These are phyloP conservation scores for Scutellaria barbata DNA, from an alignment of 257 asterid species.

Conservation along the genomic window DNA sequence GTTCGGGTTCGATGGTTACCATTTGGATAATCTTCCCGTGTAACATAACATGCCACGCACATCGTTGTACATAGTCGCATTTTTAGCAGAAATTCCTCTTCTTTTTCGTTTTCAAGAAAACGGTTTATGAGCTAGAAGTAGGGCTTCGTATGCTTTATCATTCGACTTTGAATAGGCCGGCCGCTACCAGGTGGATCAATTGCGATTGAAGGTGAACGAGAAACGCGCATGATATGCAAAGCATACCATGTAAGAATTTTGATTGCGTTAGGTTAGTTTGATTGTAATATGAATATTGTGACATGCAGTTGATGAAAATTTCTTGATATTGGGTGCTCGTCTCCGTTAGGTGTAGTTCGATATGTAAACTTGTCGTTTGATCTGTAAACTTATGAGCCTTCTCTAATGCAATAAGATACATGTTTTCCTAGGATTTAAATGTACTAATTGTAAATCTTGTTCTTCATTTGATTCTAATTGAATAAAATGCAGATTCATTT, in stretches of 20 bases:
- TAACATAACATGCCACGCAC: constrained; percentile 33
- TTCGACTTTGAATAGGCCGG: constrained; percentile 41
- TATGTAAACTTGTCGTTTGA: constrained; percentile 29
- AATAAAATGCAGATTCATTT: constrained; percentile 39
- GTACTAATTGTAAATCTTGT: constrained; percentile 33
- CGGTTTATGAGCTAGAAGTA: constrained; percentile 30
- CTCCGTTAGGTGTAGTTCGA: background rate
- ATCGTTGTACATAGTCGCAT: constrained; percentile 53
- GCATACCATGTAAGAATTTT: constrained; percentile 48
- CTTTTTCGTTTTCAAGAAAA: background rate
- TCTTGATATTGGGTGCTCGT: background rate
- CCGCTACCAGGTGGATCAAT: constrained; percentile 23
- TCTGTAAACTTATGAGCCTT: constrained; percentile 27
- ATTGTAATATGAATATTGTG: constrained; percentile 36
- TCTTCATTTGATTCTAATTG: too few relatives aligned
- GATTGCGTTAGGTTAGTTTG: constrained; percentile 49
- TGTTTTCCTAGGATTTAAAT: constrained; percentile 30
- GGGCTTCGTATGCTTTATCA: constrained; percentile 31
- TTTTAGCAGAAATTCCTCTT: constrained; percentile 33
- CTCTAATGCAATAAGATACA: constrained; percentile 39
- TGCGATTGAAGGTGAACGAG: constrained; percentile 33
- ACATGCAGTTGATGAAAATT: background rate
- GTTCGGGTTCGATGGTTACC: constrained; percentile 68
- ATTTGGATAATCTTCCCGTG: constrained; percentile 72
- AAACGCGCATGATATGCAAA: constrained; percentile 50